phyloP scores from a whole-genome alignment of 75 land plant species.

The Selaginella moellendorffii region DNA sequence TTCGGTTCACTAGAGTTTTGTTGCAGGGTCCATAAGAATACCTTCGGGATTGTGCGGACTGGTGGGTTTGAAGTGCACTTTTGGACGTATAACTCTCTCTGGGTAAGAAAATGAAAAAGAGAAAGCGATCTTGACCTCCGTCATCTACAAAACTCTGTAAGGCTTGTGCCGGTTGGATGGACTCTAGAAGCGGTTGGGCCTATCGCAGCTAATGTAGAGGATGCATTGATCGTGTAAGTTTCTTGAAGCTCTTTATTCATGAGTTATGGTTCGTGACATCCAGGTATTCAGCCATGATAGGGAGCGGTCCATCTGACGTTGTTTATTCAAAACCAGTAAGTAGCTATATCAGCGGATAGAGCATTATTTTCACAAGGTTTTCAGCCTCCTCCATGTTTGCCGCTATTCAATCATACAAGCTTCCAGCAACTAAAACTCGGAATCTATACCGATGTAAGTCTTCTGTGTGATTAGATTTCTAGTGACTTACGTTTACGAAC shows the following conservation, averaged over 20 bases:
- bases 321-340: slow-evolving; percentile 51
- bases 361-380: slow-evolving; percentile 4
- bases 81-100: slow-evolving; percentile 53
- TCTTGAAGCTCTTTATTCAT: background rate
- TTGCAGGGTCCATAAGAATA: slow-evolving; percentile 77
- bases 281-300: slow-evolving; percentile 85
- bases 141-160: no score
- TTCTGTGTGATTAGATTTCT: slow-evolving; percentile 1
- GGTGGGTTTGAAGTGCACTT: slow-evolving; percentile 77
- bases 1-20: no score
- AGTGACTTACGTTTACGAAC: background rate
- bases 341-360: background rate
- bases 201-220: slow-evolving; percentile 76
- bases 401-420: no score
- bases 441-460: slow-evolving; percentile 62
- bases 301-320: slow-evolving; percentile 43
- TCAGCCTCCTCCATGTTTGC: slow-evolving; percentile 62
- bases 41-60: slow-evolving; percentile 86
- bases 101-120: no score
- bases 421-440: slow-evolving; percentile 62
- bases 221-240: slow-evolving; percentile 72
- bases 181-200: slow-evolving; percentile 79
- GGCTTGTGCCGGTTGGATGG: slow-evolving; percentile 35
- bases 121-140: no score
- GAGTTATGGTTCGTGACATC: background rate